Percentiles rank a stretch among this genome's conserved stretches.
These are phyloP conservation scores for Willaertia magna DNA, from an alignment of 208 protist species.

Conservation along the genomic window DNA sequence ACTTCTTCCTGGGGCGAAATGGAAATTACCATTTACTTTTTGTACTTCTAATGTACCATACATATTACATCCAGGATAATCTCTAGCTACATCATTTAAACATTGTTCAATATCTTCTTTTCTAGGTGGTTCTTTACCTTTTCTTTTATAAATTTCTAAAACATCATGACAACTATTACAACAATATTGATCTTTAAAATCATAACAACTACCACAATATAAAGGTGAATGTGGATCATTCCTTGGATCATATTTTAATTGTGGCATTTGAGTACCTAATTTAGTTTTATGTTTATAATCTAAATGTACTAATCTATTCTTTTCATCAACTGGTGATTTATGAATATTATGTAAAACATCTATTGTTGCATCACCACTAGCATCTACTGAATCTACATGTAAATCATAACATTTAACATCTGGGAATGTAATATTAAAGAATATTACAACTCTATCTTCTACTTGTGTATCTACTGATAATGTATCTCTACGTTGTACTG, in stretches of 20 bases:
- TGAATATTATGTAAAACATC: slow-evolving; percentile 29
- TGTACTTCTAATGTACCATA: slow-evolving; percentile 44
- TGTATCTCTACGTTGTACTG: slow-evolving; percentile 41
- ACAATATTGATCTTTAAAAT: slow-evolving; percentile 41
- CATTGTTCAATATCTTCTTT: slow-evolving; percentile 31
- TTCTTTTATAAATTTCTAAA: slow-evolving; percentile 39
- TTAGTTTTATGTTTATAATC: slow-evolving; percentile 32
- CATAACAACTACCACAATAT: slow-evolving; percentile 60
- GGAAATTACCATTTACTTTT: slow-evolving; percentile 59
- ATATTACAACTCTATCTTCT: slow-evolving; percentile 47
- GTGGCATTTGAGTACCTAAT: slow-evolving; percentile 31
- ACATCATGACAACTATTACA: slow-evolving; percentile 65
- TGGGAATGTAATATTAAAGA: slow-evolving; percentile 54
- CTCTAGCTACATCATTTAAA: neutral
- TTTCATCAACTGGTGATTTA: slow-evolving; percentile 39
- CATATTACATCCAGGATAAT: slow-evolving; percentile 53
- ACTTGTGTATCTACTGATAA: slow-evolving; percentile 52
- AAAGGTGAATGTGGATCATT: neutral
- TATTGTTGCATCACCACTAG: slow-evolving; percentile 42
- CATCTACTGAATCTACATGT: slow-evolving; percentile 51
- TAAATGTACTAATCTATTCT: slow-evolving; percentile 36
- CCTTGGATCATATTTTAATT: slow-evolving; percentile 37
- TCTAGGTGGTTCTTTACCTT: slow-evolving; percentile 44
- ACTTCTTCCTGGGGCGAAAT: slow-evolving; percentile 50
- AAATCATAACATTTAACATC: slow-evolving; percentile 57